These are phyloP conservation scores for Gautieria morchelliformis DNA, from an alignment of 768 basidiomycete genomes.

Conservation along the genomic window DNA sequence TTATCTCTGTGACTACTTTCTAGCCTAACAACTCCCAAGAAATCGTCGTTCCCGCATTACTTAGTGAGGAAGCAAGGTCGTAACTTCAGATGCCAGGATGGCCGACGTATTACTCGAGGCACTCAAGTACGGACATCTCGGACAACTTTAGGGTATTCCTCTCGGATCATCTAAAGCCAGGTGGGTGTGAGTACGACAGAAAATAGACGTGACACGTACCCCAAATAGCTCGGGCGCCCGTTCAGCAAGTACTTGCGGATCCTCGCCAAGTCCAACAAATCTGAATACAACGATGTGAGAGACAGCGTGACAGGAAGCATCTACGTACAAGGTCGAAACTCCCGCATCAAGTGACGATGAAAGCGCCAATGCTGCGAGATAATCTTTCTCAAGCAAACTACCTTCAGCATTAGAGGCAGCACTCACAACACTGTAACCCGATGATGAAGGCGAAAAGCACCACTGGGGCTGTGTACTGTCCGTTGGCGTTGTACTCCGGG, in stretches of 20 bases:
- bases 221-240: slow-evolving; percentile 64
- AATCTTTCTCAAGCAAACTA: background rate
- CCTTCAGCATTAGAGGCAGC: slow-evolving; percentile 2
- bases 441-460: slow-evolving; percentile 76
- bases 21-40: no score
- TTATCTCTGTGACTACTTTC: no score
- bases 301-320: background rate
- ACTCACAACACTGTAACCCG: slow-evolving; percentile 61
- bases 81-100: no score
- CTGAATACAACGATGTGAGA: slow-evolving; percentile 23
- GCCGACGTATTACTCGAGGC: no score
- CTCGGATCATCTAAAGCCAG: slow-evolving; percentile 45
- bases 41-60: no score
- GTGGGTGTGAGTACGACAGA: background rate
- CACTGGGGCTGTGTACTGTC: slow-evolving; percentile 71
- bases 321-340: slow-evolving; percentile 70
- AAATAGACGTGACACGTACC: slow-evolving; percentile 27
- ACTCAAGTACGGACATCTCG: slow-evolving; percentile 34
- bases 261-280: slow-evolving; percentile 79
- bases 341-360: slow-evolving; percentile 75
- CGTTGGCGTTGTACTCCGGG: slow-evolving; percentile 62
- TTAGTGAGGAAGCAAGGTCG: no score
- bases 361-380: slow-evolving; percentile 46
- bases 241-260: slow-evolving; percentile 65
- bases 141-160: slow-evolving; percentile 61